phyloP scores from a whole-genome alignment of 805 yeast genomes.

The Brettanomyces custersianus region DNA sequence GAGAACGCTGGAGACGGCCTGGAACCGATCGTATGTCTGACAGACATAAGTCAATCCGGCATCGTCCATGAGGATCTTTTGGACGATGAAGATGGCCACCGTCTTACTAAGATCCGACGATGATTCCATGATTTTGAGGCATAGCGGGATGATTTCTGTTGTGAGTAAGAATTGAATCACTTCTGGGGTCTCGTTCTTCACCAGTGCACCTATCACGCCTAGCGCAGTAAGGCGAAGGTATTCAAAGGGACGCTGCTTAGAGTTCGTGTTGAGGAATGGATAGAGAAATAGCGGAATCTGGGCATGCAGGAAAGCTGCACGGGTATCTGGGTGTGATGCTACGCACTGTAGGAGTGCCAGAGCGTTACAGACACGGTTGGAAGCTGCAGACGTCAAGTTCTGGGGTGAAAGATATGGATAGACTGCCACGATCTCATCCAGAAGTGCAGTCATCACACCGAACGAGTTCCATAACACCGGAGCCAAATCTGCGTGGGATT shows the following conservation, averaged over 20 bases:
- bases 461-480: conserved; percentile 90
- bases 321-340: conserved; percentile 89
- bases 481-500: conserved; percentile 90
- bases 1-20: conserved; percentile 85
- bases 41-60: conserved; percentile 87
- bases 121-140: conserved; percentile 90
- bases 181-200: conserved; percentile 91
- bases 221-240: conserved; percentile 85
- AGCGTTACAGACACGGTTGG: conserved; percentile 93
- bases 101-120: conserved; percentile 91
- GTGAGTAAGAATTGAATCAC: conserved; percentile 85
- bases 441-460: conserved; percentile 88
- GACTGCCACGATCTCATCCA: conserved; percentile 84
- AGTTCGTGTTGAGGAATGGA: conserved; percentile 88
- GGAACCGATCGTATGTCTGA: conserved; percentile 90
- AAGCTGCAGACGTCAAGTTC: conserved; percentile 70
- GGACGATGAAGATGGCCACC: conserved; percentile 93
- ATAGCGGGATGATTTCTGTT: conserved; percentile 94
- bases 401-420: conserved; percentile 89
- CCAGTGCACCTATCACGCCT: conserved; percentile 95
- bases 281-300: conserved; percentile 88
- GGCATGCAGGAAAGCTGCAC: conserved; percentile 76
- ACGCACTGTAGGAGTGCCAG: conserved; percentile 91
- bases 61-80: conserved; percentile 86
- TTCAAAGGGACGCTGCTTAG: conserved; percentile 89